These are phyloP conservation scores for Candida chilensis DNA, from an alignment of 805 yeast species.

Conservation along the genomic window DNA sequence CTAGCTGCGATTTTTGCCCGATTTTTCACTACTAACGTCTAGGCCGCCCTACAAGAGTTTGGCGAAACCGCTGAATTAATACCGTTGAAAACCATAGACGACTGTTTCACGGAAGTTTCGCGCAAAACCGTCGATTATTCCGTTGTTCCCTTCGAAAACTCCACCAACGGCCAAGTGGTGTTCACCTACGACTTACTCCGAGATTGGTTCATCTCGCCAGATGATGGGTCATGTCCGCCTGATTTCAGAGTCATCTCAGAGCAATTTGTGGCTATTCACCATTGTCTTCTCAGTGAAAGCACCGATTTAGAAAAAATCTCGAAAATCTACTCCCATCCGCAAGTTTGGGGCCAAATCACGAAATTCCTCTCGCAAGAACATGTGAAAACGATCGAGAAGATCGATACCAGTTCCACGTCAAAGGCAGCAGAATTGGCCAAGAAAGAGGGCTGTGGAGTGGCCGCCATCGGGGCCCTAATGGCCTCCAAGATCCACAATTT, in stretches of 20 bases:
- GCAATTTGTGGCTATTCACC: slow-evolving; percentile 76
- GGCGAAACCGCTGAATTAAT: slow-evolving; percentile 9
- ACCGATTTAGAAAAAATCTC: slow-evolving; percentile 32
- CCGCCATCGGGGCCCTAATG: slow-evolving; percentile 66
- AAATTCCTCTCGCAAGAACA: slow-evolving; percentile 33
- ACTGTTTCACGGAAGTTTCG: slow-evolving; percentile 54
- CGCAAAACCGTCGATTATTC: slow-evolving; percentile 47
- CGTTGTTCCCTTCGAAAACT: slow-evolving; percentile 87
- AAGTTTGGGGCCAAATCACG: slow-evolving; percentile 92
- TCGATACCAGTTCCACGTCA: slow-evolving; percentile 76
- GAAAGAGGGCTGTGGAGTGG: slow-evolving; percentile 24
- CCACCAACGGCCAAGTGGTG: slow-evolving; percentile 90
- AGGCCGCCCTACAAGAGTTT: slow-evolving; percentile 41
- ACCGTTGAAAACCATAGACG: slow-evolving; percentile 25
- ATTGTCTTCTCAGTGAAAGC: slow-evolving; percentile 52
- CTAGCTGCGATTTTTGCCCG: slow-evolving; percentile 7
- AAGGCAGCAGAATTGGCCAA: slow-evolving; percentile 67
- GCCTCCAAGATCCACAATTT: slow-evolving; percentile 56
- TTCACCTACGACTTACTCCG: slow-evolving; percentile 76
- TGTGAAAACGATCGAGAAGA: slow-evolving; percentile 28
- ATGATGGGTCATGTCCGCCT: slow-evolving; percentile 8
- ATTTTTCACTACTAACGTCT: background rate
- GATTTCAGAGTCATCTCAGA: slow-evolving; percentile 57
- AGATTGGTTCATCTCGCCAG: slow-evolving; percentile 38
- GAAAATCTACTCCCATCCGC: slow-evolving; percentile 85